Conservation (phyloP, 2,329 filamentous ascomycete genomes). For the Whalleya microplaca region DNA sequence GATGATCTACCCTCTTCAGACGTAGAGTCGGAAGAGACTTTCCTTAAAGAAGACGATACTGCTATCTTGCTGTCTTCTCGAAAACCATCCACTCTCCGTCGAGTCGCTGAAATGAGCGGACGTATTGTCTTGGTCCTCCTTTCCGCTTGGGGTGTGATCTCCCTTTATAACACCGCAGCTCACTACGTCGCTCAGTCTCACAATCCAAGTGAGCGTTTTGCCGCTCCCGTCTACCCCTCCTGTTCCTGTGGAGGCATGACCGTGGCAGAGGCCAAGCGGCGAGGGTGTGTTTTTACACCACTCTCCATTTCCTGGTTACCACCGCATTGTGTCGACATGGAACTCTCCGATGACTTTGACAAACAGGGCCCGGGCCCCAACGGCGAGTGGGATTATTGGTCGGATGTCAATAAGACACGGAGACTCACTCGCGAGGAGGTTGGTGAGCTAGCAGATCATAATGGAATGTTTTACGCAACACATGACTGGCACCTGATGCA, state of each 20-base stretch:
- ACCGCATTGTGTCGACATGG: conserved; percentile 5
- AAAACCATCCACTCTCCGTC: neutral
- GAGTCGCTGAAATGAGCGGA: neutral
- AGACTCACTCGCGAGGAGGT: conserved; percentile 5
- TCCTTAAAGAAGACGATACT: neutral
- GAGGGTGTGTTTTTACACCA: conserved; percentile 3
- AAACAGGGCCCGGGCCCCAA: conserved; percentile 2
- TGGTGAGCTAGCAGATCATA: neutral
- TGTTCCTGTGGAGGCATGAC: conserved; percentile 4
- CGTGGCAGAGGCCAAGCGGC: conserved; percentile 1
- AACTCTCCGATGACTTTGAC: conserved; percentile 6
- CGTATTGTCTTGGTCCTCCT: neutral
- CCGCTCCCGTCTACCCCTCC: neutral
- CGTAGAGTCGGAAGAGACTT: neutral
- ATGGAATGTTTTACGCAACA: conserved; percentile 5
- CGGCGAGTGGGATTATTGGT: conserved; percentile 7
- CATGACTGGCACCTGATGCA: conserved; percentile 7
- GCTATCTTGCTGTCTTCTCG: neutral
- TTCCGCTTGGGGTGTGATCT: neutral
- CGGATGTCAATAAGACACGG: conserved; percentile 3
- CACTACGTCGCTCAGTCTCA: neutral
- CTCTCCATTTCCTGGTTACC: conserved; percentile 2
- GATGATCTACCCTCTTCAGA: neutral
- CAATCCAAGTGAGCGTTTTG: neutral
- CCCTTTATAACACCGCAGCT: neutral